Conservation (phyloP, 192 early-diverging fungal genomes). For the Coemansia sp. region DNA sequence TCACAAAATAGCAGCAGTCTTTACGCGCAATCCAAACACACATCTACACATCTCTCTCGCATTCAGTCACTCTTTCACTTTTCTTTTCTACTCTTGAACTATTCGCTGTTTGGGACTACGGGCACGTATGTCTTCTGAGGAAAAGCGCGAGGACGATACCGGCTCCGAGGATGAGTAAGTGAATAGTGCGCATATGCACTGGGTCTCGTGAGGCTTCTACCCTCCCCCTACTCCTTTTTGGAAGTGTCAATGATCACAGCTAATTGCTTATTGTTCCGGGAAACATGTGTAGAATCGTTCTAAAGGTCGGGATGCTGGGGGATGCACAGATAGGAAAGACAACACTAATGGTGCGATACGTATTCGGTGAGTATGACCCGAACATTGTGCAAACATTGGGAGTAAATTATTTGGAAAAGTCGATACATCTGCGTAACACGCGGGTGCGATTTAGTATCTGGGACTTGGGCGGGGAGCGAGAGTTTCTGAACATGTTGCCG, state of each 20-base stretch:
- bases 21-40: conserved; percentile 15
- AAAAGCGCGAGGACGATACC: conserved; percentile 11
- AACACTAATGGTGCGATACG: conserved; percentile 96
- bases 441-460: conserved; percentile 97
- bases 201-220: background rate
- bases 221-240: background rate
- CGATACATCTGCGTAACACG: conserved; percentile 84
- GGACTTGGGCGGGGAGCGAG: conserved; percentile 95
- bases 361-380: conserved; percentile 92
- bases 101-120: background rate
- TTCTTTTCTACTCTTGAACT: background rate
- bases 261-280: background rate
- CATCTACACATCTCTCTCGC: background rate
- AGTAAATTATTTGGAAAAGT: conserved; percentile 98
- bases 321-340: conserved; percentile 98
- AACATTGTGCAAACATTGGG: conserved; percentile 96
- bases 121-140: conserved; percentile 4
- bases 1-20: background rate
- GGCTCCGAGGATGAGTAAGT: conserved; percentile 15
- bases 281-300: conserved; percentile 61
- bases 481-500: conserved; percentile 97
- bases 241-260: background rate
- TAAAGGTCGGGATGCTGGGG: conserved; percentile 97
- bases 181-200: conserved; percentile 16
- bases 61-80: background rate